Evolutionary conservation across 1,284 basidiomycete genomes (phyloP).

Genomic region (Ustilago esculenta): DNA sequence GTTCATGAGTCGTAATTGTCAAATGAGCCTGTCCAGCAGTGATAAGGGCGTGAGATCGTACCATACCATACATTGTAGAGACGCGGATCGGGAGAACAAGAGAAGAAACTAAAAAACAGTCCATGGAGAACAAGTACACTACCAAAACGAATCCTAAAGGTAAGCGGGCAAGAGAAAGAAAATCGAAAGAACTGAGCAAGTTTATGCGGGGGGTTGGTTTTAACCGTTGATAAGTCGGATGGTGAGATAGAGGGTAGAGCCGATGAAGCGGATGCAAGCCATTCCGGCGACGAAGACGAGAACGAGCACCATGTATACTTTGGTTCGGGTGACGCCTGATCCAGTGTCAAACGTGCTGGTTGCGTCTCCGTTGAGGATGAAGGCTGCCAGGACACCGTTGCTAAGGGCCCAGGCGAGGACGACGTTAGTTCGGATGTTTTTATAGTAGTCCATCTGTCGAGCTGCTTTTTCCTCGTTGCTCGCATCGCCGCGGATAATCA

Average conservation of each 20-base stretch:
- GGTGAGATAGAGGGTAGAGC: constrained; percentile 56
- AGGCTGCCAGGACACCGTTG: constrained; percentile 70
- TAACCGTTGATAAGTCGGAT: constrained; percentile 52
- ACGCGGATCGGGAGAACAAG: no score
- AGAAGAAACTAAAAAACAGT: no score
- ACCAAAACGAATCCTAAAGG: no score
- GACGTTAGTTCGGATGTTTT: constrained; percentile 87
- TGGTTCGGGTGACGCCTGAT: constrained; percentile 50
- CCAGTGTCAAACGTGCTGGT: constrained; percentile 46
- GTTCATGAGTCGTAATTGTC: no score
- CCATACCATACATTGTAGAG: no score
- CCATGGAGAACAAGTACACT: no score
- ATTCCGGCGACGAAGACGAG: constrained; percentile 63
- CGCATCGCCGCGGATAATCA: constrained; percentile 65
- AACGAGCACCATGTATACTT: constrained; percentile 63
- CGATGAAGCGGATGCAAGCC: constrained; percentile 61
- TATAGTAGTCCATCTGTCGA: constrained; percentile 67
- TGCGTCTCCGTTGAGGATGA: constrained; percentile 57
- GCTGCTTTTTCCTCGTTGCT: constrained; percentile 60
- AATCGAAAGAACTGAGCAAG: no score
- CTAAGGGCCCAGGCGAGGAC: constrained; percentile 85
- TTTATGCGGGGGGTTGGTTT: no score
- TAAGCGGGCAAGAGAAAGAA: no score
- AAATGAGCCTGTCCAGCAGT: no score
- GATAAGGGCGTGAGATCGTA: no score